phyloP scores from a whole-genome alignment of 2,329 filamentous ascomycete species.

The Penicillium sp. region DNA sequence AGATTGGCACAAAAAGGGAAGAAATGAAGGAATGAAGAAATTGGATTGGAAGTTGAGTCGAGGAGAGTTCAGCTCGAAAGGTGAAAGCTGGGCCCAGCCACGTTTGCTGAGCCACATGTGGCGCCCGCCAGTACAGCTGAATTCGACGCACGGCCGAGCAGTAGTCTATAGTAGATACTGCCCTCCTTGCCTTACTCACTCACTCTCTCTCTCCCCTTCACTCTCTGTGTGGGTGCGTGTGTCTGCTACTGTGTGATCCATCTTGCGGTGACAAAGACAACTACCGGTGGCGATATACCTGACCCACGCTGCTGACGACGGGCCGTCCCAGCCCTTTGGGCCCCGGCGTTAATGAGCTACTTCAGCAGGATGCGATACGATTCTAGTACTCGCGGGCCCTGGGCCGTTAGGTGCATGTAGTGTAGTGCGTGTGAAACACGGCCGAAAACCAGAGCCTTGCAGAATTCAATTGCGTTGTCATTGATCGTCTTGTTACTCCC shows the following conservation, averaged over 20 bases:
- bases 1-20: background rate
- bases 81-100: conserved; percentile 19
- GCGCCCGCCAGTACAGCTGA: conserved; percentile 21
- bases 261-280: background rate
- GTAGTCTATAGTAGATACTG: background rate
- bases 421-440: conserved; percentile 15
- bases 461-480: conserved; percentile 5
- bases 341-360: too few species aligned
- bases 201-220: background rate
- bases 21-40: background rate
- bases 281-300: conserved; percentile 8
- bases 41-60: too few species aligned
- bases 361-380: too few species aligned
- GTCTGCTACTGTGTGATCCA: conserved; percentile 12
- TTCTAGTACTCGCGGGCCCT: too few species aligned
- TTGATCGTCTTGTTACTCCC: background rate
- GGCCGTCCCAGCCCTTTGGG: background rate
- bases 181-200: conserved; percentile 1
- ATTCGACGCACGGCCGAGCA: background rate
- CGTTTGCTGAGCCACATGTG: conserved; percentile 28
- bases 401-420: too few species aligned
- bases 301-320: conserved; percentile 8
- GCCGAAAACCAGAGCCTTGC: conserved; percentile 19
- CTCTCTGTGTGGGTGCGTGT: too few species aligned
- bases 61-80: too few species aligned